Evolutionary conservation across 2,329 filamentous ascomycete species (phyloP), one percentile per base, ranked within the genome.

Genomic region (Bipolaris victoriae): DNA sequence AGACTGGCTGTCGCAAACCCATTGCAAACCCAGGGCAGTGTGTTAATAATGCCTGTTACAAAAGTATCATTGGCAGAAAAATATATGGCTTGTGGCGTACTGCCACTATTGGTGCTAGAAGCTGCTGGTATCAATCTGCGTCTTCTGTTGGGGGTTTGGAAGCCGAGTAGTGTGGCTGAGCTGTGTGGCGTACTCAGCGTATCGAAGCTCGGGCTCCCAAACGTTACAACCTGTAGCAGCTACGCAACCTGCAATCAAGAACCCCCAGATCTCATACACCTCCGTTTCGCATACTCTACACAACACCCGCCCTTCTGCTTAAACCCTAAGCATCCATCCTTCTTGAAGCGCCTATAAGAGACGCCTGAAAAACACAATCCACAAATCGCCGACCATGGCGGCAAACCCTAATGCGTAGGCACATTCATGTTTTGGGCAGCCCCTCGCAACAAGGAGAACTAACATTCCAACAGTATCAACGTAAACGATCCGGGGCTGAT

Each of bases 401-500:
- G 68, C 72, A 56, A 77, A 75, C 62, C 75, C 76, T 57, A 75
- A 75, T 73, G 75, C 76, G 76, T 78, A 72, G 44, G 75, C 70
- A 55, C 56, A 66, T 61, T 54, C 58, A 66, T 60, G 59, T 60
- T 48, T 52, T 44, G 51, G 43, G 49, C 24, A 51, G 55, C 61
- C 63, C 59, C 59, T 64, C 61, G 57, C 51, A 56, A 37, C 45
- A 49, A 50, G 26, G 53, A 70, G 57, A 65, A 67, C 70, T 76
- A 67, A 76, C 63, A 48, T 35, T 33, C 24, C 40, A 63, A 66
- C 74, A 89, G 87, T 69, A 88, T 89, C 77, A 90, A 89, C 76
- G 87, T 90, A 60, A 90, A 90, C 74, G 87, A 90, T 71, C 87
- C 87, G 24, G 82, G 82, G 64, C 81, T 90, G 69, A 90, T 90